Evolutionary conservation across 805 yeast species (phyloP).

Genomic region (Starmerella bombicola): DNA sequence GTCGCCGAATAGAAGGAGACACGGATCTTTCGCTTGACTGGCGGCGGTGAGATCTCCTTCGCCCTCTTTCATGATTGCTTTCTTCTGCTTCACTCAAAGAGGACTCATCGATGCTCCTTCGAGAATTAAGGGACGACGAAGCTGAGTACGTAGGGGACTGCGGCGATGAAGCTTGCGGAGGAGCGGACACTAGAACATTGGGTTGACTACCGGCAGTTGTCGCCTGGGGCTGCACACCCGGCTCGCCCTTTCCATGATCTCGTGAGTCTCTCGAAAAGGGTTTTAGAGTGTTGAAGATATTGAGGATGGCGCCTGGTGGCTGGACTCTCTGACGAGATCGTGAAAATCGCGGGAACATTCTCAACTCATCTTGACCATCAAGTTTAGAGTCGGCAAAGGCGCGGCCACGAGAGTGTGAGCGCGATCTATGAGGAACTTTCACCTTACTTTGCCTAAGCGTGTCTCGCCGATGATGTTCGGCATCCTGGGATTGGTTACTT

Average conservation of each 20-base stretch:
- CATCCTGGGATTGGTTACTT: neutral
- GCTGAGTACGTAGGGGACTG: neutral
- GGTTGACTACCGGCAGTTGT: neutral
- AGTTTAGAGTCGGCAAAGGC: no score
- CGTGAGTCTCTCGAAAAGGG: constrained; percentile 7
- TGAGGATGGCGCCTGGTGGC: constrained; percentile 3
- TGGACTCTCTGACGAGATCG: constrained; percentile 7
- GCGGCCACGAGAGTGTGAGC: neutral
- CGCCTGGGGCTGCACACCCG: neutral
- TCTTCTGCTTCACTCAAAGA: constrained; percentile 1
- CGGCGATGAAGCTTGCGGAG: neutral
- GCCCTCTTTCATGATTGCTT: neutral
- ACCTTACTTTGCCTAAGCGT: neutral
- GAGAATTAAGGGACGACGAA: neutral
- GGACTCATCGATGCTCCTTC: neutral
- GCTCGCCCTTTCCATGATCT: no score
- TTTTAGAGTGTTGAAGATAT: constrained; percentile 7
- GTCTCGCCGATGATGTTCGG: neutral
- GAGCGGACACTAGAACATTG: neutral
- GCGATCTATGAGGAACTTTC: neutral
- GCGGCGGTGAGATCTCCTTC: neutral
- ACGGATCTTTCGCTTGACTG: neutral
- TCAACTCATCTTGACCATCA: no score
- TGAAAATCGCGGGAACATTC: neutral
- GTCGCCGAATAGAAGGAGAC: constrained; percentile 1